Percentiles rank a stretch among this genome's conserved stretches.
These are phyloP conservation scores for Madurella fahalii DNA, from an alignment of 2,329 filamentous ascomycete species.

Conservation along the genomic window DNA sequence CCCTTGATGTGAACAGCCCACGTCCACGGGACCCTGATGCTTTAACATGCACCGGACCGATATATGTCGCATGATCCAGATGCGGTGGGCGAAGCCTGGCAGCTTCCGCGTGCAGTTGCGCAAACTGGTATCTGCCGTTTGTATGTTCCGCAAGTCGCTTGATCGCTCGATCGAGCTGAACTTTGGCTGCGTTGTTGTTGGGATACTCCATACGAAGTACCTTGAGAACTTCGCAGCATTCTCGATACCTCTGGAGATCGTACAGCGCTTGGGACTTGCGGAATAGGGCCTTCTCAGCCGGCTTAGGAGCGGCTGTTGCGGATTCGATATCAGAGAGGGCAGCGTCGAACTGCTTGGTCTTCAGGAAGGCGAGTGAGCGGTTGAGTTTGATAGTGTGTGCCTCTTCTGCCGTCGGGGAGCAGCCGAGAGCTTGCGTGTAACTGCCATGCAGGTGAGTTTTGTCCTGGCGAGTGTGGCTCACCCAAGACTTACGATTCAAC, in stretches of 20 bases:
- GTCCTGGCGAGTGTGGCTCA: no score
- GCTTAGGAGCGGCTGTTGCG: conserved; percentile 11
- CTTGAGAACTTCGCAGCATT: conserved; percentile 35
- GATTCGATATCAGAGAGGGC: conserved; percentile 31
- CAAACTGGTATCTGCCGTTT: conserved; percentile 39
- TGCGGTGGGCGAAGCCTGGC: conserved; percentile 35
- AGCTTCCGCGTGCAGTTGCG: conserved; percentile 30
- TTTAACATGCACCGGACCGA: conserved; percentile 29
- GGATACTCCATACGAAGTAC: conserved; percentile 33
- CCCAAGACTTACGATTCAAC: conserved; percentile 24
- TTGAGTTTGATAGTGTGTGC: conserved; percentile 33
- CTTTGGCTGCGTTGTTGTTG: conserved; percentile 30
- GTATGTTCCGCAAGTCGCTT: conserved; percentile 37
- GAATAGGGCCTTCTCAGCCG: conserved; percentile 42
- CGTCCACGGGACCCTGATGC: conserved; percentile 34
- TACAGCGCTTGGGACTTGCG: conserved; percentile 45
- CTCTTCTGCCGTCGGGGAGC: conserved; percentile 34
- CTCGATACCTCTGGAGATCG: conserved; percentile 35
- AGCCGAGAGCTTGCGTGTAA: conserved; percentile 11
- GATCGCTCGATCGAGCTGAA: conserved; percentile 30
- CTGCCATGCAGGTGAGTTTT: conserved; percentile 1
- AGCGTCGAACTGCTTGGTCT: conserved; percentile 27
- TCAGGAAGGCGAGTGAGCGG: conserved; percentile 34
- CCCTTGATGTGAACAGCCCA: conserved; percentile 48
- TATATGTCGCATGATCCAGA: conserved; percentile 46